Evolutionary conservation across 2,329 filamentous ascomycete genomes (phyloP).

Genomic region (Penicillium sp.): DNA sequence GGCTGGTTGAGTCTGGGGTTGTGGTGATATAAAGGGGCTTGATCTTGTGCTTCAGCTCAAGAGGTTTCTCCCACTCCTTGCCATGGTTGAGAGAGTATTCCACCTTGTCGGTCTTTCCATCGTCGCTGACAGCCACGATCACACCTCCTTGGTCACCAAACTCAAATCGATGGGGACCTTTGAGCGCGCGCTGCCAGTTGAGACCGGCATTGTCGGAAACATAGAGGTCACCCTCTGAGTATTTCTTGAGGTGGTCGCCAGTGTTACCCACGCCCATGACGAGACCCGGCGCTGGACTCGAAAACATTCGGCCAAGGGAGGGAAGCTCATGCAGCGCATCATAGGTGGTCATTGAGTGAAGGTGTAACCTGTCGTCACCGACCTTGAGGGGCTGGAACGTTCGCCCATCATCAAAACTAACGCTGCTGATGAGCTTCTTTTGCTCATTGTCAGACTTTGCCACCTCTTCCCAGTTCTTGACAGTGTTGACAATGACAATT

Average conservation of each 20-base stretch:
- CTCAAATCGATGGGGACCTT: slow-evolving; percentile 90
- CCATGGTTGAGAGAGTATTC: slow-evolving; percentile 89
- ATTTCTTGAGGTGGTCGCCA: slow-evolving; percentile 68
- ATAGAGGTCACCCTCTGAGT: slow-evolving; percentile 73
- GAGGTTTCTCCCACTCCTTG: slow-evolving; percentile 67
- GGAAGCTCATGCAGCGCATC: slow-evolving; percentile 45
- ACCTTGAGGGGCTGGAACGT: slow-evolving; percentile 73
- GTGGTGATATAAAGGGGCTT: slow-evolving; percentile 75
- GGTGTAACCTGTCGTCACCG: slow-evolving; percentile 67
- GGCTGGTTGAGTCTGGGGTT: slow-evolving; percentile 84
- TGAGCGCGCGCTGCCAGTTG: slow-evolving; percentile 70
- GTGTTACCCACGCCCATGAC: slow-evolving; percentile 93
- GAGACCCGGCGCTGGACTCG: slow-evolving; percentile 86
- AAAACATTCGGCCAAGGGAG: slow-evolving; percentile 84
- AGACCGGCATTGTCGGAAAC: slow-evolving; percentile 88
- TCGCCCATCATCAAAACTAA: slow-evolving; percentile 93
- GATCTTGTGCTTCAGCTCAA: slow-evolving; percentile 69
- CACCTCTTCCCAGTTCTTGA: slow-evolving; percentile 80
- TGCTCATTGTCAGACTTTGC: slow-evolving; percentile 56
- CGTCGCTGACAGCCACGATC: slow-evolving; percentile 75
- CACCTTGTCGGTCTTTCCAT: slow-evolving; percentile 56
- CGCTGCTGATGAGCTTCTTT: slow-evolving; percentile 68
- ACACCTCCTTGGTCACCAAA: slow-evolving; percentile 92
- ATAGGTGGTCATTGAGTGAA: slow-evolving; percentile 83
- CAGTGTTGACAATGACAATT: slow-evolving; percentile 83